Conservation (phyloP, 306 rosid species). For the Dicorynia guianensis region DNA sequence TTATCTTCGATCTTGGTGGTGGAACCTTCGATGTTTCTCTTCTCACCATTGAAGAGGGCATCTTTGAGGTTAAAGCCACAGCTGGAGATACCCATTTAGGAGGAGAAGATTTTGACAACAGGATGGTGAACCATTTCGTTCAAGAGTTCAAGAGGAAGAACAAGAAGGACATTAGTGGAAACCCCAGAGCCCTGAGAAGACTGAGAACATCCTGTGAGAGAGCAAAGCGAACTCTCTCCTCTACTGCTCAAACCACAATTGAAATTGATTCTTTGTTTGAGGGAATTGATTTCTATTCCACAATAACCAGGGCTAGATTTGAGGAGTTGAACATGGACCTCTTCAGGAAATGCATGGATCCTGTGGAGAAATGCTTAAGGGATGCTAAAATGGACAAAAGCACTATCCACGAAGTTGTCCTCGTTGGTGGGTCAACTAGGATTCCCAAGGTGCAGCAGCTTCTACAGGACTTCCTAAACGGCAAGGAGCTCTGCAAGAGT, state of each 20-base stretch:
- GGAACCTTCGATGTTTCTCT: constrained; percentile 48
- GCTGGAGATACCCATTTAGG: constrained; percentile 37
- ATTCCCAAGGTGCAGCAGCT: constrained; percentile 56
- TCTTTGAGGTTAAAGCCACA: constrained; percentile 47
- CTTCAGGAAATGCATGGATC: constrained; percentile 42
- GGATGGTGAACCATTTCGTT: constrained; percentile 47
- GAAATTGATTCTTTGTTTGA: too few relatives aligned
- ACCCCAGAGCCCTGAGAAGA: constrained; percentile 40
- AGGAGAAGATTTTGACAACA: constrained; percentile 40
- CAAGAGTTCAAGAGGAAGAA: constrained; percentile 50
- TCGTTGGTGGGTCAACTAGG: constrained; percentile 56
- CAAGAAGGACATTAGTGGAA: constrained; percentile 46
- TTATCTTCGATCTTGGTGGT: not conserved
- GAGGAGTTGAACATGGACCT: constrained; percentile 34
- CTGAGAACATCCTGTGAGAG: constrained; percentile 43
- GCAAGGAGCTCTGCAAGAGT: constrained; percentile 56
- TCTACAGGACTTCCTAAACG: constrained; percentile 49
- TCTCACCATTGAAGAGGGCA: constrained; percentile 43
- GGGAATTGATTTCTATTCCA: too few relatives aligned
- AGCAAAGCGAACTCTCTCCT: constrained; percentile 46
- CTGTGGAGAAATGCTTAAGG: constrained; percentile 53
- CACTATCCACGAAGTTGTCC: constrained; percentile 45
- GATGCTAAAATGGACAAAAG: not conserved
- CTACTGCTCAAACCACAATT: too few relatives aligned
- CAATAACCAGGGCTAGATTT: too few relatives aligned